Base-by-base conservation (phyloP, 169 alveolate genomes). In the Eimeria nieschulzi region DNA sequence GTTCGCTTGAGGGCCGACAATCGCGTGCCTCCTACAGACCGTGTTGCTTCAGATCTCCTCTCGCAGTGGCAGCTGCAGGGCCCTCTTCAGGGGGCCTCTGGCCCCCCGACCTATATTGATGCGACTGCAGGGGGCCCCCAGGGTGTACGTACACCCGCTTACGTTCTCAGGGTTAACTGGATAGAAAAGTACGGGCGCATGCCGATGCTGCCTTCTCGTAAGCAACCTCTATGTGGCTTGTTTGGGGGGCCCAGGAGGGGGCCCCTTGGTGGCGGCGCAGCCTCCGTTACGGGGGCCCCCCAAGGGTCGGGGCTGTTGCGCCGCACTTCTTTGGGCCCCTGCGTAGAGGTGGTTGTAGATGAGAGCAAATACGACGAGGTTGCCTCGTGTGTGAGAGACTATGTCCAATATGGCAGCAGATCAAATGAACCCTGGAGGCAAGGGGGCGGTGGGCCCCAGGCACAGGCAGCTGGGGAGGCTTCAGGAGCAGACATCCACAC, bases 131-230 rank as follows among this genome's bases (percentile, higher is more conserved):
- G 78, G 68, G 84, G 64, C 46, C 53, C 63, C 46, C 26, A 25
- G 26, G 91, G 73, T 71, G 83, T 84, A 54, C 87, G 64, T 17
- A 26, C 66, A 21, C 54, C 91, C 25, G 73, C 68, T 25, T 56
- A 63, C 33, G 93, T 88, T 33, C 55, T 78, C 63, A 19, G 76
- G 8, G 71, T 91, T 7, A 79, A 83, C 61, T 91, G 94, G 94
- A 46, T 33, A 19, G 91, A 63, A n/a, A 80, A 91, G 54, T 91
- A 78, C 68, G 91, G 66, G 13, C 39, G 76, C 0, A 78, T 91
- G 94, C 94, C 94, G 23, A 91, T 91, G 94, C 84, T 91, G 55
- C 94, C 94, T 10, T 66, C 91, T 9, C 63, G 94, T 8, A 91
- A 91, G 39, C 94, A 91, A 72, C 94, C 94, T 12, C 91, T 91